These are phyloP conservation scores for Xylaria sp. DNA, from an alignment of 2,329 filamentous ascomycete genomes.

Conservation along the genomic window DNA sequence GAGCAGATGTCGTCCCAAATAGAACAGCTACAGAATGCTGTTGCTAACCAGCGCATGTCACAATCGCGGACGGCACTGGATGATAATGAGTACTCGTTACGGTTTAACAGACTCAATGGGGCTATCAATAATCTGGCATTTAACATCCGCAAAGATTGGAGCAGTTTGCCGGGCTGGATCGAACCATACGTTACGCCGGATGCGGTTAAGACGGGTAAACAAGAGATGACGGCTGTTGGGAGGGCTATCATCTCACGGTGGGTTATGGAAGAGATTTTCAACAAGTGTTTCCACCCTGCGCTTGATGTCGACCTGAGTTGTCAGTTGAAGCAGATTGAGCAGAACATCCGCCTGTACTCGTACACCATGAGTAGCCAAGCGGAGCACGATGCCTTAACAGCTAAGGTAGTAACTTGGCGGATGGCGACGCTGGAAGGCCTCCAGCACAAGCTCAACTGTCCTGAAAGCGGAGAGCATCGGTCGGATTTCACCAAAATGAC, in stretches of 20 bases:
- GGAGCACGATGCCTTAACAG: conserved; percentile 87
- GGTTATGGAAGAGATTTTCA: conserved; percentile 91
- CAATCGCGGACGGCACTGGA: conserved; percentile 94
- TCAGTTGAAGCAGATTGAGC: conserved; percentile 86
- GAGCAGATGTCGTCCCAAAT: conserved; percentile 88
- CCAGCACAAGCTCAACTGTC: conserved; percentile 72
- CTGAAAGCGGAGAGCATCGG: conserved; percentile 73
- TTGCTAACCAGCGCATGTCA: conserved; percentile 94
- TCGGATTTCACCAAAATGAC: conserved; percentile 75
- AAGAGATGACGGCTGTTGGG: conserved; percentile 97
- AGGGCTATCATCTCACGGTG: conserved; percentile 89
- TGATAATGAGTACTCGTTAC: conserved; percentile 90
- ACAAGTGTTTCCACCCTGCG: conserved; percentile 91
- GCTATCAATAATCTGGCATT: conserved; percentile 95
- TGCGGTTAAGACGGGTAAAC: conserved; percentile 86
- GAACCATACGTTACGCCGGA: conserved; percentile 83
- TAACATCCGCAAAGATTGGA: conserved; percentile 96
- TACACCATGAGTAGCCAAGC: conserved; percentile 81
- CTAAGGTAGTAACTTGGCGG: conserved; percentile 92
- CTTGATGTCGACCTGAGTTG: conserved; percentile 80
- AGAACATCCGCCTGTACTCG: conserved; percentile 83
- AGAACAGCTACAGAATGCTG: conserved; percentile 95
- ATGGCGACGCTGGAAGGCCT: conserved; percentile 95
- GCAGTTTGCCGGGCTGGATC: conserved; percentile 82
- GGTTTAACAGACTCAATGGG: conserved; percentile 91